Percentiles rank a stretch among this genome's conserved stretches.
Conservation (phyloP, 192 early-diverging fungal species). For the Backusella macrospora region DNA sequence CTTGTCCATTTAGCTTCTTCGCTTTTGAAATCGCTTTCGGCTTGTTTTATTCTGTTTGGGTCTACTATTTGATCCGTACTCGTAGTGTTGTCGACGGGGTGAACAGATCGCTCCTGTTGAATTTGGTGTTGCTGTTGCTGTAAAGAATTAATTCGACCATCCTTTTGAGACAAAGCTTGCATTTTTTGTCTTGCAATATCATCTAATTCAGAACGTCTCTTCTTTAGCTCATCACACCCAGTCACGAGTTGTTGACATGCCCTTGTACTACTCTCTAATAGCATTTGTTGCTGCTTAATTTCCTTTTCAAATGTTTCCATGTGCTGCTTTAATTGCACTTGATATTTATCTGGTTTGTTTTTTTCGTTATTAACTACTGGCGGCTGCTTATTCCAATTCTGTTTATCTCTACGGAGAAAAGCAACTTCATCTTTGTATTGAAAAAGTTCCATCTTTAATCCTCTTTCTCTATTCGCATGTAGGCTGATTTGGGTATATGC, state of each 20-base stretch:
- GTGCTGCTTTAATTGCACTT: constrained; percentile 36
- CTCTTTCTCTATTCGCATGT: constrained; percentile 21
- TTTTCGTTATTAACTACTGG: constrained; percentile 37
- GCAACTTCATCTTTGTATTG: constrained; percentile 29
- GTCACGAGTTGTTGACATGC: constrained; percentile 21
- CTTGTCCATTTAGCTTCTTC: constrained; percentile 25
- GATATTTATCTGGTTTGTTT: constrained; percentile 26
- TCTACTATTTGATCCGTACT: not conserved
- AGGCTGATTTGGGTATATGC: constrained; percentile 23
- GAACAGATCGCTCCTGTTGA: too few species aligned
- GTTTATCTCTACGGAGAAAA: constrained; percentile 27
- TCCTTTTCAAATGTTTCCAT: constrained; percentile 35
- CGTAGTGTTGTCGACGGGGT: too few species aligned
- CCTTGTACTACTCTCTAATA: constrained; percentile 23
- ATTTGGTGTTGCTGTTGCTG: constrained; percentile 26
- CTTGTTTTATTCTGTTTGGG: not conserved
- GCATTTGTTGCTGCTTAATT: constrained; percentile 34
- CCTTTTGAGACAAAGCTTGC: constrained; percentile 38
- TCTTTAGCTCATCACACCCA: constrained; percentile 10
- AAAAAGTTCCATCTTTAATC: constrained; percentile 34
- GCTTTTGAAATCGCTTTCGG: not conserved
- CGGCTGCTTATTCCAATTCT: constrained; percentile 35
- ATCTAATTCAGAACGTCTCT: constrained; percentile 27
- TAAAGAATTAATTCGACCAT: constrained; percentile 35
- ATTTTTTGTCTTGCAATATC: constrained; percentile 43